Base-by-base conservation (phyloP, 129 eudicot species). In the Ambrosia artemisiifolia region DNA sequence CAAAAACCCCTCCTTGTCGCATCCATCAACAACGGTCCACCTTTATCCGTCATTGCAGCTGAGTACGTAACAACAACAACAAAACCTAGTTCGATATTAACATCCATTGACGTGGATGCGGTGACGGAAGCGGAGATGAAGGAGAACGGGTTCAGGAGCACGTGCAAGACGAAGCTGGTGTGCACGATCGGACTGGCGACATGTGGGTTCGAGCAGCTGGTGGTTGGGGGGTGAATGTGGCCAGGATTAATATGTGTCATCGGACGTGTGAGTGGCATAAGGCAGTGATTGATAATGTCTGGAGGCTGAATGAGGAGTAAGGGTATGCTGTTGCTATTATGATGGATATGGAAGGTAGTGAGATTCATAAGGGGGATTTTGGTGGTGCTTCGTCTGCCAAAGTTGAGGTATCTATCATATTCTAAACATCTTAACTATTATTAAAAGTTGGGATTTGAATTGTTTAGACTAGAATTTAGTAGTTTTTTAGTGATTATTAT, bases 311-410 rank as follows among this genome's bases (percentile, higher is more conserved):
- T 77, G 96, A 89, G 75, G 98, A 89, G 72, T 85, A 90, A 71
- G 95, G 95, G 5, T 94, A 47, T 63, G 96, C 98, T 10, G 95
- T 93, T 42, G 98, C 98, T 19, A 79, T 93, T 63, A 89, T 93
- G 95, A 87, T 93, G 98, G 98, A 93, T 75, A 93, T 96, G 6
- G 92, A 93, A 72, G 96, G 98, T 11, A 89, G 98, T 75, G 98
- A 93, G 90, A 89, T 93, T 77, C 98, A 93, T 73, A 89, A 89
- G 98, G 98, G 96, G 16, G 98, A 93, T 76, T 95, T 93, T 48
- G 95, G 93, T 68, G 96, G 94, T 46, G 82, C 95, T 43, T 72
- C 88, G 0, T 93, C 96, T 4, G 90, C 83, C 0, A 89, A 85
- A 82, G 96, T 96, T 48, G 98, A 92, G 98, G 98, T n/a, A n/a